Base-by-base conservation (phyloP, 2,329 filamentous ascomycete species). In the Colletotrichum viniferum region DNA sequence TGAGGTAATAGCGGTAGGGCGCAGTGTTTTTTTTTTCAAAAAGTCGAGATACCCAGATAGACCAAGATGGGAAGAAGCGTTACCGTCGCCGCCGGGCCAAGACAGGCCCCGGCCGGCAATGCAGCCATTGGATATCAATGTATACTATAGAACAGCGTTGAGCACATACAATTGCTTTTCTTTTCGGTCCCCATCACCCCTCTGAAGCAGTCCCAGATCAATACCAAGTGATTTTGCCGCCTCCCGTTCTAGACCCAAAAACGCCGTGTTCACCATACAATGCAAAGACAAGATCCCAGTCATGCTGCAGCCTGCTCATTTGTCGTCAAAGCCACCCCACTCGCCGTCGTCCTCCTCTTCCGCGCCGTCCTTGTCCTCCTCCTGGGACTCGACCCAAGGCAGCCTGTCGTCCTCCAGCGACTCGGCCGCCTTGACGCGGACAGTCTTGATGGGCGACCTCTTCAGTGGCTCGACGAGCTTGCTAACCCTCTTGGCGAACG, bases 401-500 rank as follows among this genome's bases (percentile, higher is more conserved):
- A 98, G 84, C 78, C 95, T 89, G 79, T 94, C 93, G 82, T 98
- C 96, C 3, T 88, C 89, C 75, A 97, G 84, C 28, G 92, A 90
- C 79, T 96, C 95, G 76, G 88, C 89, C 1, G 93, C 94, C 80
- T 94, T 91, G 77, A 87, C 87, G 80, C 95, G 91, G 68, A 97
- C 92, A 28, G 92, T 90, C 85, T 96, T 97, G 71, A 92, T 92
- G 56, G 90, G 90, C 55, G 90, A 92, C 72, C 87, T 84, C 78
- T 87, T 87, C 80, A 95, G 83, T 63, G 82, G 86, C 82, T 90
- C 87, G 36, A 95, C 86, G 38, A 93, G 86, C 76, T 83, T 83
- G 30, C 92, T 86, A 68, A 95, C 77, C 36, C 81, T 82, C 71
- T 88, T 85, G 28, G 93, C 79, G 52, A 94, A 91, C 55, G 85